phyloP scores from a whole-genome alignment of 139 green algal species.

The Asterochloris sp. region DNA sequence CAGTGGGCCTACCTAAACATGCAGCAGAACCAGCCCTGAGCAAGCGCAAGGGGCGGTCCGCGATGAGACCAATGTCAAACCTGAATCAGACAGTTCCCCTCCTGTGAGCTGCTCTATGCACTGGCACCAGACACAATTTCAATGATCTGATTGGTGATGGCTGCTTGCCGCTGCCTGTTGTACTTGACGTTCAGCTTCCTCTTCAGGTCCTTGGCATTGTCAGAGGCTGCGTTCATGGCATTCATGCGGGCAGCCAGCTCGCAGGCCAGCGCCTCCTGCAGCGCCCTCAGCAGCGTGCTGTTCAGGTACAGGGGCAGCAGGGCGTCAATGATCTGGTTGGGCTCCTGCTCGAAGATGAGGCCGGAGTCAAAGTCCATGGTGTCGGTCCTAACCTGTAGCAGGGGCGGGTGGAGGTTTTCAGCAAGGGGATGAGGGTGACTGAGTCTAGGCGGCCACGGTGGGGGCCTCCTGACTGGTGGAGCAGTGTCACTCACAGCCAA shows the following conservation, averaged over 20 bases:
- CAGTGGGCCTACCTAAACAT: too few relatives aligned
- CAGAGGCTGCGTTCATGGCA: constrained; percentile 94
- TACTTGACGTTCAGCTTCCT: constrained; percentile 84
- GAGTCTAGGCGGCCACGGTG: too few relatives aligned
- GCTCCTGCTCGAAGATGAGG: constrained; percentile 99
- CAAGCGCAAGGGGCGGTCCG: too few relatives aligned
- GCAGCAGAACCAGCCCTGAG: too few relatives aligned
- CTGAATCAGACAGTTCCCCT: too few relatives aligned
- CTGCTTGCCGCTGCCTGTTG: constrained; percentile 87
- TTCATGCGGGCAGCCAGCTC: constrained; percentile 99
- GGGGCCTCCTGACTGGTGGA: too few relatives aligned
- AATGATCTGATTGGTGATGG: constrained; percentile 91
- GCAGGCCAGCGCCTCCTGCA: constrained; percentile 90
- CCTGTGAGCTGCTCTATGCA: constrained; percentile 14
- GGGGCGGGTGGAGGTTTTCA: too few relatives aligned
- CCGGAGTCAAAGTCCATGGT: constrained; percentile 74
- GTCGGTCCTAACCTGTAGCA: constrained; percentile 55
- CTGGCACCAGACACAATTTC: constrained; percentile 77
- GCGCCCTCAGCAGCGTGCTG: constrained; percentile 77
- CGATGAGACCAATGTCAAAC: too few relatives aligned
- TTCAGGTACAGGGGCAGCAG: constrained; percentile 99
- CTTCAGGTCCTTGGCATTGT: constrained; percentile 96
- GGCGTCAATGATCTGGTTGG: constrained; percentile 96
- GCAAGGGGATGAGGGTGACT: too few relatives aligned
- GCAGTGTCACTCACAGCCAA: too few relatives aligned